Base-by-base conservation (phyloP, 73 alveolate genomes). In the Symbiodinium natans region DNA sequence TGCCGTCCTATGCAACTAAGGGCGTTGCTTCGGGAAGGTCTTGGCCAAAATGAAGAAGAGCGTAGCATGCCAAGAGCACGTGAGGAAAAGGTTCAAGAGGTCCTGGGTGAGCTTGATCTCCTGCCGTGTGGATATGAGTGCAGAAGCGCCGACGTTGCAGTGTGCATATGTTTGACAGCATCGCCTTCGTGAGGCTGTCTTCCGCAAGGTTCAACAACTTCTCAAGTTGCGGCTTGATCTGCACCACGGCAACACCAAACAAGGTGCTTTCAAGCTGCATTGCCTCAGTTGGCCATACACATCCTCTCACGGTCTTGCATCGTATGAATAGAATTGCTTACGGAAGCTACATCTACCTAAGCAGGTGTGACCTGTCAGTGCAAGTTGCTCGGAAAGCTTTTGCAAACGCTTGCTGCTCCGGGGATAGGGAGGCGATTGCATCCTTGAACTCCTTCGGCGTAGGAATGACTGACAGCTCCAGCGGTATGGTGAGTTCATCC, bases 361-460 rank as follows among this genome's bases (percentile, higher is more conserved):
- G n/a, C n/a, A n/a, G n/a, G n/a, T n/a, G n/a, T n/a, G n/a, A n/a
- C n/a, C n/a, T n/a, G n/a, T n/a, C n/a, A 23, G 13, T 63, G 80
- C 99, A 38, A 93, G 99, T 54, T 93, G 99, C 99, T 4, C 99
- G 84, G 86, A 93, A 93, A 82, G 99, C 99, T 56, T 93, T 93
- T 8, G 99, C 99, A 19, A 93, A 93, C 93, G 71, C 74, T 82
- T 93, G 99, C 93, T 93, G 99, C 75, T 82, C 93, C 29, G 99
- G 99, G 36, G 99, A 93, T 25, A 93, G 82, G 29, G 99, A 93
- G 3, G 93, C 86, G 80, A 93, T 93, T 43, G 99, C 99, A 40
- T 93, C 99, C 75, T 82, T 93, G 99, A 82, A 93, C 99, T 93
- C 99, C 99, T 93, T 93, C 33, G 99, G 93, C 13, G 99, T 82